phyloP scores from a whole-genome alignment of 1,139 yeast genomes.

The Hemisphaericaspora xylofermentans region DNA sequence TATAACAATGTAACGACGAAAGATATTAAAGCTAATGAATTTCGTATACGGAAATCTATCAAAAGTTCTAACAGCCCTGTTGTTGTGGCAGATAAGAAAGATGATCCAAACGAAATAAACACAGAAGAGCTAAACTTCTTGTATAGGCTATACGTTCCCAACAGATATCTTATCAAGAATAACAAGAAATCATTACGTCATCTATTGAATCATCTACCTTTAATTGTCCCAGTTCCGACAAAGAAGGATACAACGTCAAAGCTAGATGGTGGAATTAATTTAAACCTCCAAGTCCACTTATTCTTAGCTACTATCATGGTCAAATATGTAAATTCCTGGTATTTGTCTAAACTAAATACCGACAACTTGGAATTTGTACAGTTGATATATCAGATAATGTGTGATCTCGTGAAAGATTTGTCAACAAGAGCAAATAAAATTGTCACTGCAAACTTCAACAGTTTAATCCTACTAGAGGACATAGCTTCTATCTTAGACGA shows the following conservation, averaged over 20 bases:
- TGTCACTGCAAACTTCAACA: slow-evolving; percentile 10
- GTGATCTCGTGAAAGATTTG: slow-evolving; percentile 30
- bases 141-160: slow-evolving; percentile 35
- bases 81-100: neutral
- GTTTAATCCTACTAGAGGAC: slow-evolving; percentile 12
- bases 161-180: slow-evolving; percentile 26
- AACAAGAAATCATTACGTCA: slow-evolving; percentile 24
- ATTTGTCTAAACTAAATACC: slow-evolving; percentile 37
- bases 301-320: slow-evolving; percentile 35
- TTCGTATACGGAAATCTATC: slow-evolving; percentile 1
- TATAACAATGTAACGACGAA: slow-evolving; percentile 3
- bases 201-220: slow-evolving; percentile 30
- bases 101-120: neutral
- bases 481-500: slow-evolving; percentile 23
- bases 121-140: slow-evolving; percentile 34
- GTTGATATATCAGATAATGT: slow-evolving; percentile 29
- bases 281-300: slow-evolving; percentile 40
- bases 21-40: slow-evolving; percentile 7
- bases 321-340: slow-evolving; percentile 42
- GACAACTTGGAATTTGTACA: slow-evolving; percentile 36
- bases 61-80: neutral
- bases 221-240: slow-evolving; percentile 16
- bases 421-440: slow-evolving; percentile 19
- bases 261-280: slow-evolving; percentile 13
- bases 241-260: slow-evolving; percentile 13